Evolutionary conservation across 352 stramenopile species (phyloP).

Genomic region (Lagenidium giganteum): DNA sequence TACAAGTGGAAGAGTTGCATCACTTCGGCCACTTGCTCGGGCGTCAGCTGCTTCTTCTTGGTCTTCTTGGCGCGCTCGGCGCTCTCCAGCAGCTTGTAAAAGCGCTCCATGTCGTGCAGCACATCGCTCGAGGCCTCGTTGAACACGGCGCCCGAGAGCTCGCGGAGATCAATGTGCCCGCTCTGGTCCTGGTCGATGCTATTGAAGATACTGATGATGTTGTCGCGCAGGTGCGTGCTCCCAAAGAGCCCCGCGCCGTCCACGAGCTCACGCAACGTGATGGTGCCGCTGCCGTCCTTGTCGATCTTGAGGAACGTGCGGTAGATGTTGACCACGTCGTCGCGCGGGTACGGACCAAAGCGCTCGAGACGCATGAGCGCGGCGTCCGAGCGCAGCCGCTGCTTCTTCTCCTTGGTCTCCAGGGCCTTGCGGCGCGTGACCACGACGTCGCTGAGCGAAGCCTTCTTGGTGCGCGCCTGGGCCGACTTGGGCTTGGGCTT

Average conservation of each 20-base stretch:
- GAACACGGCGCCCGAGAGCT: conserved; percentile 61
- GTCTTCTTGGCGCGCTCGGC: conserved; percentile 44
- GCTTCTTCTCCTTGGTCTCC: conserved; percentile 36
- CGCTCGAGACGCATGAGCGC: conserved; percentile 52
- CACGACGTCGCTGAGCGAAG: conserved; percentile 3
- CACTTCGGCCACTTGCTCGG: conserved; percentile 53
- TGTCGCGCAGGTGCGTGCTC: conserved; percentile 58
- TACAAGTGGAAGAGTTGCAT: conserved; percentile 68
- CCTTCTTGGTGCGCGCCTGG: conserved; percentile 2
- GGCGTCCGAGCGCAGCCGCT: conserved; percentile 53
- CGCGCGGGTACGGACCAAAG: conserved; percentile 59
- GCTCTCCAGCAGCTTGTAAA: conserved; percentile 45
- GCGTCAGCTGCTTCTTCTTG: conserved; percentile 49
- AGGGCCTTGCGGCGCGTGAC: conserved; percentile 1
- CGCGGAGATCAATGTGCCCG: conserved; percentile 63
- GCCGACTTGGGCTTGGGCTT: conserved; percentile 6
- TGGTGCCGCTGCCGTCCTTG: conserved; percentile 57
- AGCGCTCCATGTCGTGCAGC: conserved; percentile 46
- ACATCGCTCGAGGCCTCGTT: conserved; percentile 29
- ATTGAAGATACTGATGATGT: conserved; percentile 71
- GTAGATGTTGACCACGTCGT: conserved; percentile 70
- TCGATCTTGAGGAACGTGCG: conserved; percentile 71
- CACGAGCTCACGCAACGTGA: conserved; percentile 58
- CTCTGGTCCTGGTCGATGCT: conserved; percentile 74
- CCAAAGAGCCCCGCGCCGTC: conserved; percentile 55